Percentiles rank a stretch among this genome's conserved stretches.
Conservation (phyloP, 768 basidiomycete species). For the Pulveroboletus sp. region DNA sequence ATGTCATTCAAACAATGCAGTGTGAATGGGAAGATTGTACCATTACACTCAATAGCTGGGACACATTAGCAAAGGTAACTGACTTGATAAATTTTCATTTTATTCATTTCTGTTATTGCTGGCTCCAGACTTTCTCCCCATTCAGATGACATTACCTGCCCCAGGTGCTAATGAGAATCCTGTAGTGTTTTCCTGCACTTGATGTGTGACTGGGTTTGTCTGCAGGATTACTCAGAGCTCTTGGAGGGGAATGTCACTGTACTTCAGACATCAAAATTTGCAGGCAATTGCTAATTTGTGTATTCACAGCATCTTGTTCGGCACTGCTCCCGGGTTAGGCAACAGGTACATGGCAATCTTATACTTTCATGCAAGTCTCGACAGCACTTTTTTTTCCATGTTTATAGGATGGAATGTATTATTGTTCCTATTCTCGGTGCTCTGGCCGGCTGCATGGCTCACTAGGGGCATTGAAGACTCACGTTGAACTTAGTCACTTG, state of each 20-base stretch:
- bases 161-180: constrained; percentile 5
- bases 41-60: constrained; percentile 26
- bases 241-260: constrained; percentile 7
- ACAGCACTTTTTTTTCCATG: neutral
- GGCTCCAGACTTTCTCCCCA: neutral
- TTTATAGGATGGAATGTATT: constrained; percentile 24
- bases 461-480: constrained; percentile 14
- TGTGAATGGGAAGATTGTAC: constrained; percentile 30
- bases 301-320: constrained; percentile 21
- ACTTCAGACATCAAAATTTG: neutral
- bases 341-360: constrained; percentile 6
- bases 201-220: constrained; percentile 5
- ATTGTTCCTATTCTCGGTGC: constrained; percentile 24
- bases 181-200: constrained; percentile 14
- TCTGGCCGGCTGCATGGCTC: constrained; percentile 25
- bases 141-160: neutral
- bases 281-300: constrained; percentile 7
- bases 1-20: constrained; percentile 21
- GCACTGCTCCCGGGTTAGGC: constrained; percentile 20
- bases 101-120: constrained; percentile 3
- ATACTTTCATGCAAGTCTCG: neutral
- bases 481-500: constrained; percentile 29
- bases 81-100: constrained; percentile 2
- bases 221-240: constrained; percentile 20
- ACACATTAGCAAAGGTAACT: constrained; percentile 29